Percentiles rank a stretch among this genome's conserved stretches.
Conservation (phyloP, 225 moss, liverwort and hornwort genomes). For the Marchantia paleacea region DNA sequence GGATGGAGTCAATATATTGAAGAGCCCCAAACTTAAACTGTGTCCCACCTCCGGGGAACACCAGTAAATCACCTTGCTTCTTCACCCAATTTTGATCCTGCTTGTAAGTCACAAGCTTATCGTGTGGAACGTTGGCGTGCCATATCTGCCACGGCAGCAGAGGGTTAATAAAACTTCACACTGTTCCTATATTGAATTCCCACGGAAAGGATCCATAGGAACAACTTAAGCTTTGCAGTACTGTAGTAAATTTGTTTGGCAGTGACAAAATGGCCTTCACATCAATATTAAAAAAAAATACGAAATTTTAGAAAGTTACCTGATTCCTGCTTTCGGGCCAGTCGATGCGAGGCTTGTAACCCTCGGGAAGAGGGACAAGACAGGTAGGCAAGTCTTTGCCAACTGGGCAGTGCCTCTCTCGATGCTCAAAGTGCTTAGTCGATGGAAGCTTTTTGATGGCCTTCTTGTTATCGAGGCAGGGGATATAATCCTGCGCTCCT, state of each 20-base stretch:
- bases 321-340: slow-evolving; percentile 68
- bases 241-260: background rate
- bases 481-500: slow-evolving; percentile 58
- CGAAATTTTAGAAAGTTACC: slow-evolving; percentile 12
- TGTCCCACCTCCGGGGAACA: slow-evolving; percentile 57
- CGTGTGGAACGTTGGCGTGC: slow-evolving; percentile 54
- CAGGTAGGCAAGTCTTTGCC: slow-evolving; percentile 62
- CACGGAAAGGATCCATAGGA: background rate
- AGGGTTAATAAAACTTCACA: background rate
- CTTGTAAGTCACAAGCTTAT: slow-evolving; percentile 47
- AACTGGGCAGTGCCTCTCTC: slow-evolving; percentile 76
- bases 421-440: slow-evolving; percentile 58
- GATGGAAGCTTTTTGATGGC: slow-evolving; percentile 47
- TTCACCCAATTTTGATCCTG: slow-evolving; percentile 61
- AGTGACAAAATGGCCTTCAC: background rate
- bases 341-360: slow-evolving; percentile 57
- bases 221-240: background rate
- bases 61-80: slow-evolving; percentile 32
- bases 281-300: background rate
- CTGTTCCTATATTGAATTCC: background rate
- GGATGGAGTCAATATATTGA: slow-evolving; percentile 46
- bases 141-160: slow-evolving; percentile 34
- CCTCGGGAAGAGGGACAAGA: slow-evolving; percentile 67
- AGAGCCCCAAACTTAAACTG: slow-evolving; percentile 54
- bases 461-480: slow-evolving; percentile 65